Evolutionary conservation across 768 basidiomycete genomes (phyloP).

Genomic region (Steccherinum ochraceum): DNA sequence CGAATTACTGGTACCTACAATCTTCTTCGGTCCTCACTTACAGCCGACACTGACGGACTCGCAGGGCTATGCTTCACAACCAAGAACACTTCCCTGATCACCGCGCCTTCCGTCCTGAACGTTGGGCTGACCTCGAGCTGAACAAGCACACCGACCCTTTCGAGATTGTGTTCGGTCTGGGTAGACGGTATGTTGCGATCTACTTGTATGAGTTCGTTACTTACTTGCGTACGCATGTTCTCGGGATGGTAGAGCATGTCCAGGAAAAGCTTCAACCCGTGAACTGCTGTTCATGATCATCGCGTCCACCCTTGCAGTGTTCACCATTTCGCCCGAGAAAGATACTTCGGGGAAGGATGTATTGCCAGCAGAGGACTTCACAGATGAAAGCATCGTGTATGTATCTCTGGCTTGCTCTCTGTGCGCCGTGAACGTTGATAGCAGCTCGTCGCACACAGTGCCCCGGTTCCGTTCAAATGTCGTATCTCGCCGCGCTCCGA

Average conservation of each 20-base stretch:
- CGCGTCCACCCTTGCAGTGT: conserved; percentile 4
- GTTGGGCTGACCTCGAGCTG: background rate
- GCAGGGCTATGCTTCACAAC: background rate
- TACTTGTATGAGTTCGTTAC: no score
- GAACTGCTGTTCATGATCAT: conserved; percentile 1
- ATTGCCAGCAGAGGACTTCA: background rate
- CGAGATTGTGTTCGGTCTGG: conserved; percentile 7
- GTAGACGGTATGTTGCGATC: conserved; percentile 6
- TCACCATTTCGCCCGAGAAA: background rate
- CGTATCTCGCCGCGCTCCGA: conserved; percentile 46
- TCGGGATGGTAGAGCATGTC: conserved; percentile 8
- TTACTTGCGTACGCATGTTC: no score
- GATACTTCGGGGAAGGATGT: background rate
- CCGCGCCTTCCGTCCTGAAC: background rate
- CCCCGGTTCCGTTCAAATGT: conserved; percentile 40
- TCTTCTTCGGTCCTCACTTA: background rate
- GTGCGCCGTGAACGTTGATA: background rate
- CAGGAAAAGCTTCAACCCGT: background rate
- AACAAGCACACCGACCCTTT: background rate
- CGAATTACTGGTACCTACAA: background rate
- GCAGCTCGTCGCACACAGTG: conserved; percentile 22
- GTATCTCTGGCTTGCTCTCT: background rate
- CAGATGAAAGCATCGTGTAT: background rate
- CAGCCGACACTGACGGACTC: background rate
- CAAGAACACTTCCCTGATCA: background rate